phyloP scores from a whole-genome alignment of 805 yeast species.

The Starmerella sp. region DNA sequence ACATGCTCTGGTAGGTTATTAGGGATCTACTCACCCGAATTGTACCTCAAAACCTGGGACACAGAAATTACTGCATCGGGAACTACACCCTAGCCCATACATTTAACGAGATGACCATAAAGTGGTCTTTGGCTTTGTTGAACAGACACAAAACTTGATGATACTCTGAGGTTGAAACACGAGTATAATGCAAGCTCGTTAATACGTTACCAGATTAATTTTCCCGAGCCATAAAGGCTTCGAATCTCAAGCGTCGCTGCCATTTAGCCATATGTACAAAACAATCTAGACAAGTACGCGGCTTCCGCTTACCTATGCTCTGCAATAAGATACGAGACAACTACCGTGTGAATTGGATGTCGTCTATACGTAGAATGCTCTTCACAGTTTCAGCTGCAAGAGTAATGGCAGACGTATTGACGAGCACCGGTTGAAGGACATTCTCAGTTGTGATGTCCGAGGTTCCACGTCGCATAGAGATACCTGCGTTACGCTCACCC shows the following conservation, averaged over 20 bases:
- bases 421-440: conserved; percentile 92
- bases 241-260: background rate
- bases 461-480: conserved; percentile 86
- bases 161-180: no score
- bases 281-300: background rate
- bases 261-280: background rate
- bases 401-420: conserved; percentile 84
- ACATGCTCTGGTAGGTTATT: no score
- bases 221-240: no score
- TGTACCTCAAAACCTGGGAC: no score
- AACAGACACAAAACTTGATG: no score
- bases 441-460: conserved; percentile 89
- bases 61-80: background rate
- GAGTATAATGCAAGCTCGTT: no score
- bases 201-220: no score
- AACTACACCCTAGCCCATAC: background rate
- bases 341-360: conserved; percentile 82
- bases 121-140: no score
- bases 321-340: background rate
- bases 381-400: conserved; percentile 95
- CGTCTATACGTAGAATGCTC: conserved; percentile 91
- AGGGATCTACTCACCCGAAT: background rate
- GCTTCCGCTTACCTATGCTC: background rate
- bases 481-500: conserved; percentile 91
- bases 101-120: no score